Conservation (phyloP, 139 green algal genomes). For the Yamagishiella unicocca region DNA sequence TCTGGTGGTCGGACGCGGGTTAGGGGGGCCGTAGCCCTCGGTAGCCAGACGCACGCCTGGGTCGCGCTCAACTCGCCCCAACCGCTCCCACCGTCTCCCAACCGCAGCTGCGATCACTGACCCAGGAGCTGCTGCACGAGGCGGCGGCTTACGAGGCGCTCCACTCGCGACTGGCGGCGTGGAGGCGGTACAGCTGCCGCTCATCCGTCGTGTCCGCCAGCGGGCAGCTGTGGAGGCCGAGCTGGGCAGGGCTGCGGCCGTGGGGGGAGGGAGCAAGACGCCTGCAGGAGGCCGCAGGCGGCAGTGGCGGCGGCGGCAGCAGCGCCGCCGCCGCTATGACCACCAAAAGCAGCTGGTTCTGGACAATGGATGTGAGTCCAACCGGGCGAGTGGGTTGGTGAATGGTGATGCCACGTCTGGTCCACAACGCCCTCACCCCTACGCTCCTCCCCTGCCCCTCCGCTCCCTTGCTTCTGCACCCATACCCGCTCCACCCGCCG, state of each 20-base stretch:
- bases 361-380: constrained; percentile 11
- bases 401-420: too few species aligned
- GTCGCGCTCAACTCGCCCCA: too few species aligned
- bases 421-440: not conserved
- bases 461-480: not conserved
- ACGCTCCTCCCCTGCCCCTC: not conserved
- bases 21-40: too few species aligned
- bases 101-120: not conserved
- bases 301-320: too few species aligned
- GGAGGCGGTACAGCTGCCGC: constrained; percentile 22
- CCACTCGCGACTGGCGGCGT: not conserved
- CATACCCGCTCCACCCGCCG: not conserved
- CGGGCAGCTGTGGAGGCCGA: not conserved
- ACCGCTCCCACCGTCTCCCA: too few species aligned
- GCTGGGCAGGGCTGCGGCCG: not conserved
- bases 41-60: too few species aligned
- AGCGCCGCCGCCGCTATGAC: not conserved
- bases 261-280: not conserved
- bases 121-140: not conserved
- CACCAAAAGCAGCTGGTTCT: too few species aligned
- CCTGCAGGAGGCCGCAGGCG: not conserved
- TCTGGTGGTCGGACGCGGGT: too few species aligned
- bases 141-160: not conserved
- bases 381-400: too few species aligned
- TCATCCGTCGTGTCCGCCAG: not conserved